Evolutionary conservation across 2,329 filamentous ascomycete species (phyloP).

Genomic region (Nemania diffusa): DNA sequence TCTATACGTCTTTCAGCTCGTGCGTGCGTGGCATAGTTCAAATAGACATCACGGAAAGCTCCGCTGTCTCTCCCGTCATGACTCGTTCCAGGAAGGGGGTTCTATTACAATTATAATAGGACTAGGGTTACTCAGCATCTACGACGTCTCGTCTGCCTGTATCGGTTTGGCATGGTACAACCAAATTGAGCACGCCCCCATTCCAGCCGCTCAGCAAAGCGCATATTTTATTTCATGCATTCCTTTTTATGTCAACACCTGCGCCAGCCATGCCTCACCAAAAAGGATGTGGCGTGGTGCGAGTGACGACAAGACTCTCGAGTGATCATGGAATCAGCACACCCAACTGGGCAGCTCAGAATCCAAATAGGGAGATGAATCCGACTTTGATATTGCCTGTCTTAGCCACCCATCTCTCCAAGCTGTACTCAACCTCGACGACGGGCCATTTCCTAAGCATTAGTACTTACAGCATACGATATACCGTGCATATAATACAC

Average conservation of each 20-base stretch:
- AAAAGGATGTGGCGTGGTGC: not conserved
- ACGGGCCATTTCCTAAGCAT: no score
- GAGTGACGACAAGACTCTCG: conserved; percentile 3
- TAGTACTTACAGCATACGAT: no score
- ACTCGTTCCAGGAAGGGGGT: not conserved
- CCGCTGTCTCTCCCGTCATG: not conserved
- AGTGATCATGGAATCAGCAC: not conserved
- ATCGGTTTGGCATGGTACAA: conserved; percentile 3
- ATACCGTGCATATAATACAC: not conserved
- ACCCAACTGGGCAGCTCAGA: not conserved
- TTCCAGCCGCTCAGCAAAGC: conserved; percentile 16
- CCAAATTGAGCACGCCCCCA: conserved; percentile 13
- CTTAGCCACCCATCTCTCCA: not conserved
- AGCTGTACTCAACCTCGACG: not conserved
- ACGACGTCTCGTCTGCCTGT: not conserved
- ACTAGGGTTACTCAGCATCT: conserved; percentile 7
- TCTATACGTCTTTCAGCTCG: conserved; percentile 7
- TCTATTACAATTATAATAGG: not conserved
- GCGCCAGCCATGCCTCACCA: not conserved
- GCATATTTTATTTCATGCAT: not conserved
- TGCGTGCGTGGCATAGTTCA: not conserved
- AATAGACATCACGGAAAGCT: not conserved
- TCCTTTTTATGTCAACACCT: conserved; percentile 8
- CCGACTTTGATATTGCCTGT: not conserved
- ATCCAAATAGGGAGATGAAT: not conserved